phyloP scores from a whole-genome alignment of 495 filamentous ascomycete genomes.

The Aspergillus sclerotiicarbonarius region DNA sequence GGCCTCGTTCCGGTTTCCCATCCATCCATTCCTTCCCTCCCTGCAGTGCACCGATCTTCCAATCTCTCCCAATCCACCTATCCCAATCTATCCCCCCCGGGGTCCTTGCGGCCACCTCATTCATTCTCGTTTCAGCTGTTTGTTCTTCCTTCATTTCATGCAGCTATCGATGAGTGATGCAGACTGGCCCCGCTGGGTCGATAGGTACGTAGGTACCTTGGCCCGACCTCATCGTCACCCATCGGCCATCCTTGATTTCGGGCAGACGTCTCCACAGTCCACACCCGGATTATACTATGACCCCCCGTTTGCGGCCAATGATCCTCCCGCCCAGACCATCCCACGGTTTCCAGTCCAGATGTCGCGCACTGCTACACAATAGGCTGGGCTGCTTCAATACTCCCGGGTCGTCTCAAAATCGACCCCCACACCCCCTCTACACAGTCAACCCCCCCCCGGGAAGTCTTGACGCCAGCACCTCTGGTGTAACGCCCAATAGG shows the following conservation, averaged over 20 bases:
- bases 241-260: slow-evolving; percentile 8
- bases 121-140: background rate
- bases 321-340: slow-evolving; percentile 5
- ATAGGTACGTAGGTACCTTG: background rate
- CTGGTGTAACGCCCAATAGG: slow-evolving; percentile 18
- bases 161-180: no score
- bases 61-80: background rate
- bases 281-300: background rate
- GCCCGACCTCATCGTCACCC: slow-evolving; percentile 1
- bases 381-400: background rate
- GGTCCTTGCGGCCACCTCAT: background rate
- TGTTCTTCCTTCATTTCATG: no score
- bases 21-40: background rate
- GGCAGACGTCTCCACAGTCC: slow-evolving; percentile 13
- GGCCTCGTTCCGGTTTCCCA: background rate
- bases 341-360: background rate
- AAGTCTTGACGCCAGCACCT: slow-evolving; percentile 22
- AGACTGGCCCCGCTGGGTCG: no score
- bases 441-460: background rate
- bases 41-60: background rate
- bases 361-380: background rate
- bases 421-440: background rate
- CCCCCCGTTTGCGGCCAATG: slow-evolving; percentile 13
- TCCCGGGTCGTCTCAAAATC: slow-evolving; percentile 2
- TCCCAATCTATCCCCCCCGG: background rate